phyloP scores from a whole-genome alignment of 2,329 filamentous ascomycete species.

The Pleoardoris graminearum region DNA sequence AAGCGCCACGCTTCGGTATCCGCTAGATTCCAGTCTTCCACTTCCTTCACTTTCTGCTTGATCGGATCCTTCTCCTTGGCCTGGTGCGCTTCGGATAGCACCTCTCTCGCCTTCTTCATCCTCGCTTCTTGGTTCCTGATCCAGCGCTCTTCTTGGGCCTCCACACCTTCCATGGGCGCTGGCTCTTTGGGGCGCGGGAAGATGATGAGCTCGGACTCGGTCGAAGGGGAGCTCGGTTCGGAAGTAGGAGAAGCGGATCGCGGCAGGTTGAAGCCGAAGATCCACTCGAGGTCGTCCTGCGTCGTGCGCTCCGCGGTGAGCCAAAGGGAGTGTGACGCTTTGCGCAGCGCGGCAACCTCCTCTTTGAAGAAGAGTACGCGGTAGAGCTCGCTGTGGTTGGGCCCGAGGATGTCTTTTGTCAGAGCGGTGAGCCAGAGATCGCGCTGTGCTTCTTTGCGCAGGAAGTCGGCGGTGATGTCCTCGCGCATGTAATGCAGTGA shows the following conservation, averaged over 20 bases:
- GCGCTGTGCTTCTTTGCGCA: constrained; percentile 65
- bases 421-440: constrained; percentile 77
- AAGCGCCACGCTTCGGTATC: constrained; percentile 81
- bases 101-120: constrained; percentile 56
- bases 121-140: constrained; percentile 59
- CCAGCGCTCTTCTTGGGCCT: constrained; percentile 56
- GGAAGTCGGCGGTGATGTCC: constrained; percentile 47
- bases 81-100: constrained; percentile 37
- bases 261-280: constrained; percentile 83
- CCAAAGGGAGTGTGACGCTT: constrained; percentile 72
- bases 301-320: constrained; percentile 68
- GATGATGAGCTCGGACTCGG: constrained; percentile 57
- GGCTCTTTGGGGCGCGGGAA: constrained; percentile 50
- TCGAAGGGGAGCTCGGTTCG: constrained; percentile 61
- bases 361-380: constrained; percentile 80
- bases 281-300: constrained; percentile 79
- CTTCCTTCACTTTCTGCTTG: constrained; percentile 38
- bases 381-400: constrained; percentile 63
- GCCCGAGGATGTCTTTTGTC: constrained; percentile 70
- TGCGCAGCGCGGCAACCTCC: constrained; percentile 67
- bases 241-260: constrained; percentile 56
- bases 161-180: constrained; percentile 56
- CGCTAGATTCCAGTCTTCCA: constrained; percentile 61
- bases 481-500: constrained; percentile 64
- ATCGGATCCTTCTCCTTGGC: constrained; percentile 32